Conservation (phyloP, 169 alveolate genomes). For the Condylostoma magnum region DNA sequence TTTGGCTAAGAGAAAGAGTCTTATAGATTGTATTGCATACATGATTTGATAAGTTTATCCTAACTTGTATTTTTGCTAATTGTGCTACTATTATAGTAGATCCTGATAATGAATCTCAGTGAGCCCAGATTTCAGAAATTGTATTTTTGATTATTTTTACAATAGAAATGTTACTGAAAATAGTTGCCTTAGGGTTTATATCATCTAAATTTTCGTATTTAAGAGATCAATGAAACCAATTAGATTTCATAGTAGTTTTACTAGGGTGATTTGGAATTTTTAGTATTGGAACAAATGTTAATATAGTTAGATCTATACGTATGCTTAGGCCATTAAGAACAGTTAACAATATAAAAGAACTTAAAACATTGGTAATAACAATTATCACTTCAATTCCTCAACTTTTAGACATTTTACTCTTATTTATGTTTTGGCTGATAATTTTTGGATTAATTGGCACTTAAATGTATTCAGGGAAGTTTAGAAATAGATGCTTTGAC, state of each 20-base stretch:
- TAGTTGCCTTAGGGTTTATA: slow-evolving; percentile 47
- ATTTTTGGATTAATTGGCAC: slow-evolving; percentile 71
- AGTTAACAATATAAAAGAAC: slow-evolving; percentile 54
- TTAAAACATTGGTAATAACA: slow-evolving; percentile 52
- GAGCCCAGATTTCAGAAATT: background rate
- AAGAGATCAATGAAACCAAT: slow-evolving; percentile 70
- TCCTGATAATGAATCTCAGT: background rate
- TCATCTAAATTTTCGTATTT: slow-evolving; percentile 53
- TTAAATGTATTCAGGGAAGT: slow-evolving; percentile 49
- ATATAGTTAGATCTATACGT: slow-evolving; percentile 55
- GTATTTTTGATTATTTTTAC: slow-evolving; percentile 25
- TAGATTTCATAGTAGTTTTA: slow-evolving; percentile 73
- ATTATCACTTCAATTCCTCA: slow-evolving; percentile 54
- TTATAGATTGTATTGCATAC: background rate
- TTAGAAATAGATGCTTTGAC: slow-evolving; percentile 1
- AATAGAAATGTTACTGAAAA: slow-evolving; percentile 25
- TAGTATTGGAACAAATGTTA: slow-evolving; percentile 16
- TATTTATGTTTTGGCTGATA: slow-evolving; percentile 41
- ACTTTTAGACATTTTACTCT: slow-evolving; percentile 48
- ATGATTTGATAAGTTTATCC: slow-evolving; percentile 16
- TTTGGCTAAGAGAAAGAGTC: too few relatives aligned
- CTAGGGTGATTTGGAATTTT: slow-evolving; percentile 27
- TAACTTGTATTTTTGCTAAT: slow-evolving; percentile 1
- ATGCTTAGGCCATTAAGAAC: slow-evolving; percentile 72
- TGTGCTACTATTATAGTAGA: background rate